Percentiles rank a stretch among this genome's conserved stretches.
Conservation (phyloP, 495 filamentous ascomycete genomes). For the Tricharina praecox region DNA sequence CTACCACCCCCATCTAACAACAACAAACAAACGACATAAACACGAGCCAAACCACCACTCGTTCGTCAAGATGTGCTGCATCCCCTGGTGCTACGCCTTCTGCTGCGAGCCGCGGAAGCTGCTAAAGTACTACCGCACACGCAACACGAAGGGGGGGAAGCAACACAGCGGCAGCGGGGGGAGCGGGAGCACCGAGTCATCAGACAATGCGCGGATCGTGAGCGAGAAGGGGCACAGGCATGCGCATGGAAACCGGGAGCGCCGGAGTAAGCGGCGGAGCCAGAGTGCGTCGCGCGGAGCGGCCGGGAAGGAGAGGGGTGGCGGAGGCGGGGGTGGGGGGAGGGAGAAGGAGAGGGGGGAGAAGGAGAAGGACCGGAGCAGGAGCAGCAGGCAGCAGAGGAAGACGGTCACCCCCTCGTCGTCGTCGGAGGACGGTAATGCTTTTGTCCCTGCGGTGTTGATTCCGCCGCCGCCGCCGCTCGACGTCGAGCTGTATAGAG, state of each 20-base stretch:
- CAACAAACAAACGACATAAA: no score
- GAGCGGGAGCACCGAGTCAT: not conserved
- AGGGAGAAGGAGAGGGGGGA: no score
- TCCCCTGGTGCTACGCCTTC: slow-evolving; percentile 1
- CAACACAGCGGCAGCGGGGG: not conserved
- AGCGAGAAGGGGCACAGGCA: not conserved
- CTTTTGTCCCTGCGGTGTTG: not conserved
- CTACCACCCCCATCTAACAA: no score
- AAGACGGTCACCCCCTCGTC: not conserved
- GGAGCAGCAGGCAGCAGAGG: not conserved
- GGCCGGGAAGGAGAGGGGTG: not conserved
- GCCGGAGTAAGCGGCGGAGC: not conserved
- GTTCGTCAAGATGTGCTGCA: slow-evolving; percentile 3
- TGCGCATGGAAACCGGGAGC: no score
- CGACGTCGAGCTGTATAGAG: no score
- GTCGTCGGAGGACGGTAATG: not conserved
- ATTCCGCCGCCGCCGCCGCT: not conserved
- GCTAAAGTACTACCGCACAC: not conserved
- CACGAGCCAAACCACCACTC: no score
- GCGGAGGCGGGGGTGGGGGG: not conserved
- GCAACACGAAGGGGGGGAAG: not conserved
- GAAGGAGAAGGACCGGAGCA: not conserved
- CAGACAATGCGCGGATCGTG: not conserved
- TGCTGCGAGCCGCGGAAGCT: not conserved
- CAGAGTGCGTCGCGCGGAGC: not conserved